Base-by-base conservation (phyloP, 1,139 yeast genomes). In the Komagataea norvegica region DNA sequence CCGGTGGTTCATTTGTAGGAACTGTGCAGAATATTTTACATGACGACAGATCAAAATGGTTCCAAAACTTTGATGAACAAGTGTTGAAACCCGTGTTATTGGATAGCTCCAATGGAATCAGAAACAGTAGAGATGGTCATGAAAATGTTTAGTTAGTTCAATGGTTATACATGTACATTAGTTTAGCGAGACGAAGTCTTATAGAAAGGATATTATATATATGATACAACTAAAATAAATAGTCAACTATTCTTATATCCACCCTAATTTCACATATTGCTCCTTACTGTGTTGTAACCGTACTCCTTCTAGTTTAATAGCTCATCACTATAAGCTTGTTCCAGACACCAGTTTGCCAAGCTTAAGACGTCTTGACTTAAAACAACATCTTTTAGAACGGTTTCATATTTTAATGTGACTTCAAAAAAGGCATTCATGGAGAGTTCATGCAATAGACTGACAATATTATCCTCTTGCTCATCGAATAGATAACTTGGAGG, bases 21-120 rank as follows among this genome's bases (percentile, higher is more conserved):
- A 42, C 52, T 0, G 52, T 53, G 2, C 52, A 47, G 23, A 52
- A 46, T 33, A 48, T 53, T n/a, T 31, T 53, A 11, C 47, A 50
- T 6, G 55, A 52, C 17, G 59, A 55, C 31, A 45, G 48, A 24
- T 84, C 93, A 10, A 79, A 77, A 54, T 91, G 99, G 96, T 91
- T 91, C 60, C 80, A 87, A 19, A 82, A 79, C 52, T 86, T 91
- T 58, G 99, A 91, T 58, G 96, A 91, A 51, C 85, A 87, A 56
- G 93, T 91, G n/a, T 71, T 91, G 49, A 93, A 91, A 59, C 99
- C 99, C 0, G 97, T 91, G 0, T 71, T 91, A 42, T 70, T 91
- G 46, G 98, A 91, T 53, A 70, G 42, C 25, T 45, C 52, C 10
- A 41, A 41, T 25, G 33, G 36, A 10, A 20, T 37, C 16, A 44